Evolutionary conservation across 106 monocot genomes (phyloP).

Genomic region (Allium cepa): DNA sequence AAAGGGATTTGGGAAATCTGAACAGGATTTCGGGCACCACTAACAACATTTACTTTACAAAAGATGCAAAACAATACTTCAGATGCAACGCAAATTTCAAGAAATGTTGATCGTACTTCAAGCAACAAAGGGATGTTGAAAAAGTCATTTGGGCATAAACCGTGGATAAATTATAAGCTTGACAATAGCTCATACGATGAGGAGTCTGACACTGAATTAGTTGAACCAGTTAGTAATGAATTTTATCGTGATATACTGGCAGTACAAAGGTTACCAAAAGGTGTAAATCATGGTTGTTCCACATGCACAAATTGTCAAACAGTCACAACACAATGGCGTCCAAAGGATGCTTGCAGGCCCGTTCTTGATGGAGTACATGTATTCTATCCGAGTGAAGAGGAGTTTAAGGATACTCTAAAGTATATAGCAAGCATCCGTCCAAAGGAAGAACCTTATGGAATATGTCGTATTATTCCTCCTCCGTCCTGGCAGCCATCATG

Average conservation of each 20-base stretch:
- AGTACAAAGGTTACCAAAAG: conserved; percentile 35
- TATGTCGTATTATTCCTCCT: conserved; percentile 54
- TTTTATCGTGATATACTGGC: conserved; percentile 4
- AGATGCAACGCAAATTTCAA: conserved; percentile 7
- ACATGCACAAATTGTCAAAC: conserved; percentile 66
- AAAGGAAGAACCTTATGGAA: conserved; percentile 42
- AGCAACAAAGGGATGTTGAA: conserved; percentile 26
- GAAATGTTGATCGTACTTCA: conserved; percentile 9
- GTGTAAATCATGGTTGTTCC: conserved; percentile 58
- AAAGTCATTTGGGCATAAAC: conserved; percentile 47
- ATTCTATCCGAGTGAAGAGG: conserved; percentile 85
- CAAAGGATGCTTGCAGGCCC: conserved; percentile 54
- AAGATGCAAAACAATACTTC: conserved; percentile 6
- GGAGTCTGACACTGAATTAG: conserved; percentile 33
- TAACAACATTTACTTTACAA: conserved; percentile 38
- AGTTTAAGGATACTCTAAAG: conserved; percentile 78
- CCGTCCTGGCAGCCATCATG: conserved; percentile 54
- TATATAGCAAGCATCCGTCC: conserved; percentile 43
- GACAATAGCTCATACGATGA: conserved; percentile 46
- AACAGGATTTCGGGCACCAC: too few species aligned
- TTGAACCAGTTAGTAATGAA: conserved; percentile 29
- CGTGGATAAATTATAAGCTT: conserved; percentile 56
- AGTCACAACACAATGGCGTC: conserved; percentile 59
- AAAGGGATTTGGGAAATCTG: too few species aligned
- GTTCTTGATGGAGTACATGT: conserved; percentile 66